Percentiles rank a stretch among this genome's conserved stretches.
Evolutionary conservation across 371 early-diverging fungal species (phyloP).

Genomic region (Haplosporangium sp.): DNA sequence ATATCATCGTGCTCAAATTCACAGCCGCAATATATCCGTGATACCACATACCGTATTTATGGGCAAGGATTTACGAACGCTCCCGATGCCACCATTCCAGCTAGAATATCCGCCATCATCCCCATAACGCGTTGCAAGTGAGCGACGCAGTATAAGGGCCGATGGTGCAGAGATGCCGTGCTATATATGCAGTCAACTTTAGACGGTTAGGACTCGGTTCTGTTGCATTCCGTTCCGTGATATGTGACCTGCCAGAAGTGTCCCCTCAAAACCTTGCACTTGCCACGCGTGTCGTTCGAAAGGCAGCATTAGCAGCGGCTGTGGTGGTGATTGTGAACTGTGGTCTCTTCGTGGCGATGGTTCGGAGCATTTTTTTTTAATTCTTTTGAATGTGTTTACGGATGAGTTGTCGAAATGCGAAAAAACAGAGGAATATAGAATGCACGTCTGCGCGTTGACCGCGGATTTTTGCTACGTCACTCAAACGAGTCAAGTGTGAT

Average conservation of each 20-base stretch:
- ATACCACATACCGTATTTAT: slow-evolving; percentile 47
- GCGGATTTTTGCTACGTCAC: too few species aligned
- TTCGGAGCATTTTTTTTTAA: slow-evolving; percentile 19
- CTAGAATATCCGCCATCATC: slow-evolving; percentile 42
- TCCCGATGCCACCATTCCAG: slow-evolving; percentile 35
- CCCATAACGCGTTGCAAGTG: slow-evolving; percentile 45
- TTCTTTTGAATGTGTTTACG: neutral
- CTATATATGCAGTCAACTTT: neutral
- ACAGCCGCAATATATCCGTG: too few species aligned
- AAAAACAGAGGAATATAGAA: neutral
- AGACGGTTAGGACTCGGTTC: neutral
- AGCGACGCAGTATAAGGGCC: slow-evolving; percentile 26
- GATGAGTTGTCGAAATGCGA: neutral
- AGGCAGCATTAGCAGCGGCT: slow-evolving; percentile 4
- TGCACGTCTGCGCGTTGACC: too few species aligned
- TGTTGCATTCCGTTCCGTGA: neutral
- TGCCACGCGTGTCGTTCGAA: slow-evolving; percentile 29
- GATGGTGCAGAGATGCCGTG: slow-evolving; percentile 32
- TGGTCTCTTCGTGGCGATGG: slow-evolving; percentile 13
- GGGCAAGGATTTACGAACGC: slow-evolving; percentile 32
- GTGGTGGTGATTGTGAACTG: slow-evolving; percentile 7
- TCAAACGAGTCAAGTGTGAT: slow-evolving; percentile 4
- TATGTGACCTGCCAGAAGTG: neutral
- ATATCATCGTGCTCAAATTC: neutral
- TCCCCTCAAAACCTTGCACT: neutral